phyloP scores from a whole-genome alignment of 1,284 basidiomycete genomes.

The Pascua guehoae region DNA sequence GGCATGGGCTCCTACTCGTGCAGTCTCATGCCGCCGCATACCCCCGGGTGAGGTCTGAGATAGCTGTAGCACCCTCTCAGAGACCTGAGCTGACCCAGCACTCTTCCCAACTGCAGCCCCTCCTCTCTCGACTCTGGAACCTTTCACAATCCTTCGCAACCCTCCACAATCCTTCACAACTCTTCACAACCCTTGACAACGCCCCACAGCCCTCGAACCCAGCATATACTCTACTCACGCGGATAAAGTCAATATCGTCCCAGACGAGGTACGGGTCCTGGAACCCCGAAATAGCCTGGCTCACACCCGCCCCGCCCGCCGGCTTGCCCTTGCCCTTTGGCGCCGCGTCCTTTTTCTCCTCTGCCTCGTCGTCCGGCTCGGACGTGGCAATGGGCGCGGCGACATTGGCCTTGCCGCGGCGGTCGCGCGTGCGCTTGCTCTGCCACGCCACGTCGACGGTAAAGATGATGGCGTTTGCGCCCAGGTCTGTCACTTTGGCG shows the following conservation, averaged over 20 bases:
- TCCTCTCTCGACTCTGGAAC: too few species aligned
- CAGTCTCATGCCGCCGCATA: too few species aligned
- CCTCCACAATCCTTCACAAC: conserved; percentile 8
- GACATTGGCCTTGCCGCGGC: conserved; percentile 46
- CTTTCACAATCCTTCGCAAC: conserved; percentile 12
- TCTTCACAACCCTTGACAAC: conserved; percentile 13
- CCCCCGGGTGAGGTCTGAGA: too few species aligned
- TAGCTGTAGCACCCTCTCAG: too few species aligned
- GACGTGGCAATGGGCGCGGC: conserved; percentile 5
- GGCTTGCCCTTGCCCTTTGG: background rate
- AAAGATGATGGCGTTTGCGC: conserved; percentile 70
- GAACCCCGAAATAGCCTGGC: conserved; percentile 53
- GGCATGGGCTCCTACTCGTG: too few species aligned
- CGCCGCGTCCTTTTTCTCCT: background rate
- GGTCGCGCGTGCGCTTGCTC: conserved; percentile 82
- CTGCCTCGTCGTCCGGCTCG: background rate
- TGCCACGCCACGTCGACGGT: conserved; percentile 86
- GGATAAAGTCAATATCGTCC: conserved; percentile 48
- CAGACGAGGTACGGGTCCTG: conserved; percentile 53
- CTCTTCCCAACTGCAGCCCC: too few species aligned
- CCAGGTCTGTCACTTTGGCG: conserved; percentile 51
- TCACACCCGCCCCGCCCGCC: conserved; percentile 30
- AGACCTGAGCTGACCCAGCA: too few species aligned
- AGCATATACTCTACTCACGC: conserved; percentile 24
- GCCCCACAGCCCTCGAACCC: conserved; percentile 15